Conservation (phyloP, 257 asterid species). For the Ilex asprella region DNA sequence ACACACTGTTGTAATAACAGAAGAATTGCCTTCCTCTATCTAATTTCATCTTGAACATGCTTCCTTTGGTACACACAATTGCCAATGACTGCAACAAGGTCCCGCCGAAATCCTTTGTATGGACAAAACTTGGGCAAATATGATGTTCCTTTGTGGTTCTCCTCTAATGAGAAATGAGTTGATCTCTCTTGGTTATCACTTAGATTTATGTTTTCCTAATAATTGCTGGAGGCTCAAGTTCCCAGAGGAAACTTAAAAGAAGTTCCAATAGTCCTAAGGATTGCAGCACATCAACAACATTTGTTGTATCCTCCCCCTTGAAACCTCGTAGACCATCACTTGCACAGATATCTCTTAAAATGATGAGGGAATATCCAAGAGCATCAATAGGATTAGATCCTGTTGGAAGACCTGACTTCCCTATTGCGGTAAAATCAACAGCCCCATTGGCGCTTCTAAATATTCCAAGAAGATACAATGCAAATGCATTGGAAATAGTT, state of each 20-base stretch:
- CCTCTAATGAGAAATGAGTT: too few relatives aligned
- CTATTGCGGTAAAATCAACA: too few relatives aligned
- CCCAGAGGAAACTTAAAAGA: conserved; percentile 45
- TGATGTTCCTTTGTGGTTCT: conserved; percentile 13
- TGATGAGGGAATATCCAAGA: too few relatives aligned
- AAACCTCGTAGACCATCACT: too few relatives aligned
- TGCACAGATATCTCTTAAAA: too few relatives aligned
- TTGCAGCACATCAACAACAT: too few relatives aligned
- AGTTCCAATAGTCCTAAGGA: conserved; percentile 57
- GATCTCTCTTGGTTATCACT: conserved; percentile 18
- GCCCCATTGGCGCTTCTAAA: too few relatives aligned
- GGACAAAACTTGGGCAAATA: conserved; percentile 41
- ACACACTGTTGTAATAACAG: conserved; percentile 69
- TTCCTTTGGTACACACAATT: conserved; percentile 58
- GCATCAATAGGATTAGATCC: too few relatives aligned
- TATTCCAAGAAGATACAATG: too few relatives aligned
- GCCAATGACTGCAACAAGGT: conserved; percentile 64
- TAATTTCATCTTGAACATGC: conserved; percentile 60
- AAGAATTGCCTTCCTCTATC: conserved; percentile 57
- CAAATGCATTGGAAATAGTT: too few relatives aligned
- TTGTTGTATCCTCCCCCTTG: conserved; percentile 21
- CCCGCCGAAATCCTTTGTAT: conserved; percentile 79
- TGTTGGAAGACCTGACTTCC: too few relatives aligned
- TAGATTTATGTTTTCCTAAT: conserved; percentile 42
- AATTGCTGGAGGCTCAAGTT: conserved; percentile 65